Conservation (phyloP, 495 filamentous ascomycete genomes). For the Penicillium roqueforti region DNA sequence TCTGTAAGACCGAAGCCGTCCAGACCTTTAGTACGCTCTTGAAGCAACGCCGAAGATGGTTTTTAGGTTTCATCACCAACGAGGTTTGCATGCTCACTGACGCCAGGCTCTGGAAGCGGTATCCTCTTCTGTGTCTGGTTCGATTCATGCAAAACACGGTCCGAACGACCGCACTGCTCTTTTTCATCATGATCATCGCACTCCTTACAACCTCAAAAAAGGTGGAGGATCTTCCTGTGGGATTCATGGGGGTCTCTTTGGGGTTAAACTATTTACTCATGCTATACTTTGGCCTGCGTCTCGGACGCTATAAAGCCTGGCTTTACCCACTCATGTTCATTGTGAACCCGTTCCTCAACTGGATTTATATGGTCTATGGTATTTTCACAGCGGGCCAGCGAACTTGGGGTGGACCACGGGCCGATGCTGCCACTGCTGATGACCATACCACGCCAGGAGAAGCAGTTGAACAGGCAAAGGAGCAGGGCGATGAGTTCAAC, state of each 20-base stretch:
- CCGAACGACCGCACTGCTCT: constrained; percentile 88
- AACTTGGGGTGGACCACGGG: constrained; percentile 94
- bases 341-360: constrained; percentile 96
- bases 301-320: constrained; percentile 89
- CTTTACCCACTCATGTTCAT: constrained; percentile 96
- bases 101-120: constrained; percentile 82
- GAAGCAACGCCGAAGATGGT: constrained; percentile 96
- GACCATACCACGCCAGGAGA: constrained; percentile 72
- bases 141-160: constrained; percentile 97
- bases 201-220: constrained; percentile 80
- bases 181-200: constrained; percentile 91
- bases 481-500: constrained; percentile 84
- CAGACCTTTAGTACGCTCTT: constrained; percentile 81
- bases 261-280: constrained; percentile 94
- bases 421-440: constrained; percentile 85
- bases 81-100: constrained; percentile 99
- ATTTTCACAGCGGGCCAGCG: constrained; percentile 91
- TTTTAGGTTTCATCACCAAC: constrained; percentile 96
- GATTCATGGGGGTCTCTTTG: constrained; percentile 92
- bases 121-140: constrained; percentile 83
- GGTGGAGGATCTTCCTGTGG: constrained; percentile 75
- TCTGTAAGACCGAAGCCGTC: constrained; percentile 98
- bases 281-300: constrained; percentile 87
- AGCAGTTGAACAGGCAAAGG: constrained; percentile 75
- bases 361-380: constrained; percentile 90